These are phyloP conservation scores for Rhodotorula sp. DNA, from an alignment of 1,284 basidiomycete species.

Conservation along the genomic window DNA sequence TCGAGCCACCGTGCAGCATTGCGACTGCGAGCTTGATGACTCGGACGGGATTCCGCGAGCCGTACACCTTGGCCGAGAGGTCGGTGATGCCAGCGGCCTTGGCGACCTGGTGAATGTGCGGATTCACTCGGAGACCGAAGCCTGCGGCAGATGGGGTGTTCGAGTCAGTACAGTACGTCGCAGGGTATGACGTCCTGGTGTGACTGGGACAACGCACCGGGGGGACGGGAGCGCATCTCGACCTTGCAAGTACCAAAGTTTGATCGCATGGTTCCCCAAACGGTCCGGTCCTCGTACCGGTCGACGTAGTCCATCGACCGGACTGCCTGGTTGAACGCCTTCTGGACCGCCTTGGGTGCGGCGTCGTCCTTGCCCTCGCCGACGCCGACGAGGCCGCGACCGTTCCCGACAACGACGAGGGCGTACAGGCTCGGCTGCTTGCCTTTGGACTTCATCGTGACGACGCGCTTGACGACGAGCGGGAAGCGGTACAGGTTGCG, in stretches of 20 bases:
- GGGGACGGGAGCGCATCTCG: constrained; percentile 78
- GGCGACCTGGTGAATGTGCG: constrained; percentile 77
- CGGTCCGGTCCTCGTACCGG: constrained; percentile 81
- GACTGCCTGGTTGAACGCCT: constrained; percentile 71
- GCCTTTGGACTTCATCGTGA: constrained; percentile 82
- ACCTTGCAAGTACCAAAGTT: constrained; percentile 86
- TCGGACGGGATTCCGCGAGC: constrained; percentile 76
- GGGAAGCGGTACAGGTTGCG: constrained; percentile 42
- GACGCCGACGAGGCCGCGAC: constrained; percentile 81
- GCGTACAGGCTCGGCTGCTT: constrained; percentile 67
- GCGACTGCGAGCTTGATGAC: constrained; percentile 52
- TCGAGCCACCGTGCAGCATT: constrained; percentile 42
- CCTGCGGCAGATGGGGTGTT: constrained; percentile 52
- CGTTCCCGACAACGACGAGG: constrained; percentile 76
- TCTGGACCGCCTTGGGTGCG: constrained; percentile 59
- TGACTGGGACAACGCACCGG: constrained; percentile 40
- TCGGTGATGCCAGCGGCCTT: constrained; percentile 93
- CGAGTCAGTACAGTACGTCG: not conserved
- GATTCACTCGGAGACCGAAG: constrained; percentile 87
- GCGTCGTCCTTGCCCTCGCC: constrained; percentile 80
- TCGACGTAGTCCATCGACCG: constrained; percentile 86
- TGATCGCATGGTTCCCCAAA: constrained; percentile 71
- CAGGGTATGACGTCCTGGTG: too few relatives aligned
- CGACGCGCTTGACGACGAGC: constrained; percentile 55
- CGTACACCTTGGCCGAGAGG: constrained; percentile 88